Percentiles rank a stretch among this genome's conserved stretches.
Conservation (phyloP, 768 basidiomycete species). For the Holtermannia corniformis region DNA sequence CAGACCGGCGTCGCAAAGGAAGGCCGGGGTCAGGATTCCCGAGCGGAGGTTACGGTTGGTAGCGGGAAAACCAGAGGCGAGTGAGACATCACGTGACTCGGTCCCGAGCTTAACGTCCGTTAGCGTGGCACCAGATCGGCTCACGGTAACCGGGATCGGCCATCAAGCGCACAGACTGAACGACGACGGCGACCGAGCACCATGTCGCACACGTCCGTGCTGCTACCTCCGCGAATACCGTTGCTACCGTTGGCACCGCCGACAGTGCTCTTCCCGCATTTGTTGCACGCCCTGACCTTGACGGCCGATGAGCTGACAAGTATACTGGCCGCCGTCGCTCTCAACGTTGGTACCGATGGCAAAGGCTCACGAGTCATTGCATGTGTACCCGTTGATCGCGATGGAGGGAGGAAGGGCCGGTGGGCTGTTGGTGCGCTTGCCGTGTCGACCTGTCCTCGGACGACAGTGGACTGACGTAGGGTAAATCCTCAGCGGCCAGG, state of each 20-base stretch:
- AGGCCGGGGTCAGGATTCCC: no score
- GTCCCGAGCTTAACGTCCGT: no score
- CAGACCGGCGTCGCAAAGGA: no score
- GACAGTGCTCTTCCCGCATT: neutral
- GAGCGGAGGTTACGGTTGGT: no score
- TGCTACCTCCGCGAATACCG: neutral
- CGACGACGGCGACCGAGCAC: no score
- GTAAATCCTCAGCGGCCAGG: neutral
- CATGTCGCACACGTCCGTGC: neutral
- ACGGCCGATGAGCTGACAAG: neutral
- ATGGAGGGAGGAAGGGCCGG: neutral
- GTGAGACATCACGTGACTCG: no score
- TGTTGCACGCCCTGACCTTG: neutral
- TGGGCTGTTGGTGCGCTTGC: neutral
- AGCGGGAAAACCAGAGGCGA: no score
- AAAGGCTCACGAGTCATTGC: neutral
- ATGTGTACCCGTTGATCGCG: neutral
- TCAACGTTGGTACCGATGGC: neutral
- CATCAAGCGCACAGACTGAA: no score
- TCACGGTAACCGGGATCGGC: no score
- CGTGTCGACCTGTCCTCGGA: no score
- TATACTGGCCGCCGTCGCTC: neutral
- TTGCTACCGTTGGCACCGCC: neutral
- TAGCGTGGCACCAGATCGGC: no score
- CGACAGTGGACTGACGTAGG: neutral